Evolutionary conservation across 352 stramenopile species (phyloP), one percentile per base, ranked within the genome.

Genomic region (Phytophthora rubi): DNA sequence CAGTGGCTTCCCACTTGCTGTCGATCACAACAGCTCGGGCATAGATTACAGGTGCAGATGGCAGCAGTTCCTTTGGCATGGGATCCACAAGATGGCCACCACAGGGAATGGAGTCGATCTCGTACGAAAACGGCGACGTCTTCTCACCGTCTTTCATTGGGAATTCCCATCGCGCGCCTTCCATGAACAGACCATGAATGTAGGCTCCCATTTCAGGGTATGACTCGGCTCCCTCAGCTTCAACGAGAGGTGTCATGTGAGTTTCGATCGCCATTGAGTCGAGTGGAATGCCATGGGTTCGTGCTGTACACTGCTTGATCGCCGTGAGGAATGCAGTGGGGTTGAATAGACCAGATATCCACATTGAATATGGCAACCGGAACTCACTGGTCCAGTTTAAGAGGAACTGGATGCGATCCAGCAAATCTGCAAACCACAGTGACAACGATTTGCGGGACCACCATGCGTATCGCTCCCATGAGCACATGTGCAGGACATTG

Each of bases 211-310:
- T 90, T 51, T 93, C 85, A 2, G 85, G 71, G 51, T 91, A 84
- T 33, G 71, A 80, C 68, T 98, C 92, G 9, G 71, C 77, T 26
- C 82, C 81, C 16, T 90, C 88, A 2, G 76, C 56, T 13, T 72
- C 65, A 37, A 71, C 65, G 37, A 97, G 88, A 1, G 81, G 95
- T 21, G 91, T 97, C 9, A 98, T 77, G 65, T 99, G 93, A n/a
- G 95, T 98, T 69, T 98, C 95, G 44, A 97, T 97, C 9, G 90
- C 94, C 85, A 98, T 97, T 12, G 95, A 84, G 62, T 99, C 94
- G 28, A 99, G 77, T 44, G 96, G 86, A 39, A 96, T 80, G 10
- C 83, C 82, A 44, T 96, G 92, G 1, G 72, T 85, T 30, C 96
- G 90, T 8, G 96, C 94, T 0, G 89, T 98, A 30, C 83, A 83